Percentiles rank a stretch among this genome's conserved stretches.
These are phyloP conservation scores for Botryosphaeria dothidea DNA, from an alignment of 2,329 filamentous ascomycete genomes.

Conservation along the genomic window DNA sequence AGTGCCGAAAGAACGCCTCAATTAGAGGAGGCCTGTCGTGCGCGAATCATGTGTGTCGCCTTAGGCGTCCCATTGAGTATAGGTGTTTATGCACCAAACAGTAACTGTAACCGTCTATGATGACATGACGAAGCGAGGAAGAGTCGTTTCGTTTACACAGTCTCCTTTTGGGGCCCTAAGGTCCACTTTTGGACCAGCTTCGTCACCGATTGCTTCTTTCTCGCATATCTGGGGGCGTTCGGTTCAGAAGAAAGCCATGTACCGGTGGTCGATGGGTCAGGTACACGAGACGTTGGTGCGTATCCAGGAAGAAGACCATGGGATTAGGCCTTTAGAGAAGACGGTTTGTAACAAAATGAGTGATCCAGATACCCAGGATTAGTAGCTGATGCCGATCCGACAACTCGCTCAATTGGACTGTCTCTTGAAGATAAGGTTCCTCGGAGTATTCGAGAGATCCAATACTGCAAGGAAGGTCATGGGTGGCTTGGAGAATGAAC, in stretches of 20 bases:
- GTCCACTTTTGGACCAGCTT: neutral
- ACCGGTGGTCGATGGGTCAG: neutral
- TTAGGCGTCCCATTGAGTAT: neutral
- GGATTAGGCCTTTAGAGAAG: neutral
- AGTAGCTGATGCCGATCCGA: neutral
- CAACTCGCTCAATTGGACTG: neutral
- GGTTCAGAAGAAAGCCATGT: neutral
- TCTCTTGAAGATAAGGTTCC: neutral
- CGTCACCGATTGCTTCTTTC: neutral
- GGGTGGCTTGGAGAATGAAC: too few relatives aligned
- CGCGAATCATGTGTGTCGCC: neutral
- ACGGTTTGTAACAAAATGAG: neutral
- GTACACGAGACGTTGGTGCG: neutral
- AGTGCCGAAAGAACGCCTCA: neutral
- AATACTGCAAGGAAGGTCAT: too few relatives aligned
- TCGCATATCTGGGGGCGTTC: neutral
- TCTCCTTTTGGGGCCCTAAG: neutral
- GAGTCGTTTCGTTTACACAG: neutral
- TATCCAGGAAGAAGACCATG: neutral
- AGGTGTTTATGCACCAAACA: neutral
- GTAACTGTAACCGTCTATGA: neutral
- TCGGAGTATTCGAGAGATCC: neutral
- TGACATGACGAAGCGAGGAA: neutral
- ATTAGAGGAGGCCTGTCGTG: neutral
- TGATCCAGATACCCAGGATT: neutral